A percentile compares a stretch with the other conserved stretches of the same genome.
Evolutionary conservation across 2,329 filamentous ascomycete genomes (phyloP).

Genomic region (Alternaria sp.): DNA sequence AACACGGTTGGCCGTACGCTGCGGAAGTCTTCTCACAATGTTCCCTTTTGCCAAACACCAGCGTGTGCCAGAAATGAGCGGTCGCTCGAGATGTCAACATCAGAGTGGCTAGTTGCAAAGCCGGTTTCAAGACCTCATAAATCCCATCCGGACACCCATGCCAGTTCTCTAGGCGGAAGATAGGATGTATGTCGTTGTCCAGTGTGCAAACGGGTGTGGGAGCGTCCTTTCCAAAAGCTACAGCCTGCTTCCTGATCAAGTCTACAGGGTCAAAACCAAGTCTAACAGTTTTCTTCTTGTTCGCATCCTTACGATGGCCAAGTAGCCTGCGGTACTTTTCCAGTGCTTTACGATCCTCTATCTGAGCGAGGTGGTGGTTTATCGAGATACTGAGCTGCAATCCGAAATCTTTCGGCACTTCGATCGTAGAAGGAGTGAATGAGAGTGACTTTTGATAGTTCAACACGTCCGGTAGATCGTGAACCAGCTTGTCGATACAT

Average conservation of each 20-base stretch:
- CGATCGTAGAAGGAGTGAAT: slow-evolving; percentile 51
- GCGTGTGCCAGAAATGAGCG: slow-evolving; percentile 51
- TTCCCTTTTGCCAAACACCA: slow-evolving; percentile 49
- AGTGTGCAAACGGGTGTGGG: slow-evolving; percentile 38
- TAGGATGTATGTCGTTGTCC: slow-evolving; percentile 48
- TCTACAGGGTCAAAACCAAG: slow-evolving; percentile 52
- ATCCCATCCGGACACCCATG: slow-evolving; percentile 50
- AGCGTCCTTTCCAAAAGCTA: slow-evolving; percentile 39
- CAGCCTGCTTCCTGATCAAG: slow-evolving; percentile 51
- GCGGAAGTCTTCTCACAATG: slow-evolving; percentile 41
- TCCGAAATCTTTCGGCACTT: slow-evolving; percentile 50
- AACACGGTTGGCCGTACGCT: slow-evolving; percentile 44
- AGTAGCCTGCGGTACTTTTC: slow-evolving; percentile 51
- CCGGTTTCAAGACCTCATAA: slow-evolving; percentile 51
- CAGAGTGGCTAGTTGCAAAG: slow-evolving; percentile 44
- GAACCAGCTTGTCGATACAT: slow-evolving; percentile 49
- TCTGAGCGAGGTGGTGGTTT: slow-evolving; percentile 51
- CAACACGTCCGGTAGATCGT: slow-evolving; percentile 46
- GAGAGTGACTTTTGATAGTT: slow-evolving; percentile 46
- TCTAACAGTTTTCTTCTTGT: slow-evolving; percentile 43
- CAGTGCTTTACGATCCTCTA: slow-evolving; percentile 48
- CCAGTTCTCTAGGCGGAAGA: slow-evolving; percentile 51
- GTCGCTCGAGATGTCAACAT: slow-evolving; percentile 49
- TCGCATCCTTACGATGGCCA: slow-evolving; percentile 45
- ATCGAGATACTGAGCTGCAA: slow-evolving; percentile 51